A percentile compares a stretch with the other conserved stretches of the same genome.
Evolutionary conservation across 2,329 filamentous ascomycete genomes (phyloP).

Genomic region (Parasarocladium wereldwijsianum): DNA sequence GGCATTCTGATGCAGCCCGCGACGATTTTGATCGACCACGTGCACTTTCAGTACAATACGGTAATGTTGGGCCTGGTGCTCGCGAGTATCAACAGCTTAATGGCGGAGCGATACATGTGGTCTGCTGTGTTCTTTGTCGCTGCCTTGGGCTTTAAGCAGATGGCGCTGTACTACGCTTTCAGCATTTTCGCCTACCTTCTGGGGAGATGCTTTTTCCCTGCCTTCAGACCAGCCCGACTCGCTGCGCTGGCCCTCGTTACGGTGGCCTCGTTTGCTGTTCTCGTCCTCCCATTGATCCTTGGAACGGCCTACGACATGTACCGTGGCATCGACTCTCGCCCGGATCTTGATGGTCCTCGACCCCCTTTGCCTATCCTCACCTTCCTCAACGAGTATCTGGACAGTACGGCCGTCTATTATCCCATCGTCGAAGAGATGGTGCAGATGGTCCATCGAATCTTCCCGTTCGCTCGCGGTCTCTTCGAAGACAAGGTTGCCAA

Average conservation of each 20-base stretch:
- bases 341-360: slow-evolving; percentile 42
- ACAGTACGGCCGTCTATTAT: slow-evolving; percentile 56
- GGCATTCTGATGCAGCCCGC: slow-evolving; percentile 87
- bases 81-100: slow-evolving; percentile 75
- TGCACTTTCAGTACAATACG: slow-evolving; percentile 96
- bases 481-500: slow-evolving; percentile 99
- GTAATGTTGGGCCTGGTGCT: slow-evolving; percentile 92
- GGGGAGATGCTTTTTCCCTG: slow-evolving; percentile 69
- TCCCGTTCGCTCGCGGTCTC: slow-evolving; percentile 86
- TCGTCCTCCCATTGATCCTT: slow-evolving; percentile 61
- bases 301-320: slow-evolving; percentile 57
- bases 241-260: slow-evolving; percentile 65
- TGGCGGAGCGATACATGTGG: slow-evolving; percentile 77
- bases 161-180: slow-evolving; percentile 95
- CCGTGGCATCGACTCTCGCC: slow-evolving; percentile 42
- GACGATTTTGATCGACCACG: slow-evolving; percentile 84
- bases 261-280: slow-evolving; percentile 52
- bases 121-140: slow-evolving; percentile 85
- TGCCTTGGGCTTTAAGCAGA: slow-evolving; percentile 95
- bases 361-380: slow-evolving; percentile 47
- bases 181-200: slow-evolving; percentile 84
- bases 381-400: slow-evolving; percentile 40
- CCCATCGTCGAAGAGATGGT: slow-evolving; percentile 62
- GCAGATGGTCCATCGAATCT: slow-evolving; percentile 82
- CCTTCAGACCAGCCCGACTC: slow-evolving; percentile 51